These are phyloP conservation scores for Zasmidium citrigriseum DNA, from an alignment of 2,329 filamentous ascomycete species.

Conservation along the genomic window DNA sequence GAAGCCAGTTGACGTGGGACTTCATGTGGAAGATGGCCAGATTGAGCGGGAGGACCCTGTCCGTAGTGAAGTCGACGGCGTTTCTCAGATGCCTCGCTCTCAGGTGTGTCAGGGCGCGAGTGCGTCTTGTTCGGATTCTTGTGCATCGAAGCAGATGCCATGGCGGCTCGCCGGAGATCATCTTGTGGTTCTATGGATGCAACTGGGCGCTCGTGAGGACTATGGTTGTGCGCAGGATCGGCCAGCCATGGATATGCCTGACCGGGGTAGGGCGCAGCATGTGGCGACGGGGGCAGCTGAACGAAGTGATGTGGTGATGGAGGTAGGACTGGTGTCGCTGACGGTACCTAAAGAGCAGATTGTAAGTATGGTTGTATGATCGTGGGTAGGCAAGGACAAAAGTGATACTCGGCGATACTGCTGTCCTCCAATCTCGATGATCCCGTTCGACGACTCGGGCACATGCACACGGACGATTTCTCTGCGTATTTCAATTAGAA, in stretches of 20 bases:
- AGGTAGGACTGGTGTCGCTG: not conserved
- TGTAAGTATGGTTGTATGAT: not conserved
- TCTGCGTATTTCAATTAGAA: slow-evolving; percentile 8
- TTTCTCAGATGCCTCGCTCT: slow-evolving; percentile 2
- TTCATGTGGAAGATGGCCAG: too few relatives aligned
- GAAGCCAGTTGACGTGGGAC: too few relatives aligned
- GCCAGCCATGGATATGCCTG: slow-evolving; percentile 6
- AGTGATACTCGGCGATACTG: slow-evolving; percentile 6
- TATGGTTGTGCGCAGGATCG: slow-evolving; percentile 2
- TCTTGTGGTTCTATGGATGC: slow-evolving; percentile 27
- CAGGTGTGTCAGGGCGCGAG: slow-evolving; percentile 16
- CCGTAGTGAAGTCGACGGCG: not conserved
- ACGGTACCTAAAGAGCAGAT: not conserved
- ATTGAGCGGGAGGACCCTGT: too few relatives aligned
- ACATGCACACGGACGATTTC: slow-evolving; percentile 19
- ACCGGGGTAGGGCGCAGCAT: not conserved
- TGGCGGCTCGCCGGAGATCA: slow-evolving; percentile 15
- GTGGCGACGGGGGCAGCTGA: not conserved
- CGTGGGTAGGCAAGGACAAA: not conserved
- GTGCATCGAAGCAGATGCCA: slow-evolving; percentile 6
- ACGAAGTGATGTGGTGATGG: not conserved
- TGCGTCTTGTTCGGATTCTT: slow-evolving; percentile 5
- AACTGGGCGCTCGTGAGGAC: slow-evolving; percentile 21
- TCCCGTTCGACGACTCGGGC: slow-evolving; percentile 13
- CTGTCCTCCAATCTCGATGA: slow-evolving; percentile 17